Base-by-base conservation (phyloP, 495 filamentous ascomycete species). In the Penicillium steckii region DNA sequence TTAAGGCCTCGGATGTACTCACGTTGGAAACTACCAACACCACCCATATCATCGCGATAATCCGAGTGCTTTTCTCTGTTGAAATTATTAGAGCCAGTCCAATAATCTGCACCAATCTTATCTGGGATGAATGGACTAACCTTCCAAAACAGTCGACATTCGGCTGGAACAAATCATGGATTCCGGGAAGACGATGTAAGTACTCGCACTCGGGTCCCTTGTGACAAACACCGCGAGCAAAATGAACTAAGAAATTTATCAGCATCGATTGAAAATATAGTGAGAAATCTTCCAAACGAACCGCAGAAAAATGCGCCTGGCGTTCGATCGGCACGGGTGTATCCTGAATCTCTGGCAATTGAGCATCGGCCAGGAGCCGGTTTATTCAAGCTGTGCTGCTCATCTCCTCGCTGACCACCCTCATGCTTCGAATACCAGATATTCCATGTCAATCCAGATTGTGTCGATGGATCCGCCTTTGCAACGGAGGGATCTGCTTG, bases 381-480 rank as follows among this genome's bases (percentile, higher is more conserved):
- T 29, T 76, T 78, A 62, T 96, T 87, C 15, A 85, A 85, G 4
- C 88, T 81, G 59, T 94, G 91, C 52, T 88, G 87, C 74, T 96
- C 92, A 59, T 96, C 47, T 26, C 38, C 93, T 35, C 92, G 85
- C 68, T 98, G 92, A 50, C 95, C 93, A 44, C 93, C 94, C 5
- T 82, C 84, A 91, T 91, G 96, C 69, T 95, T 96, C 72, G 94
- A 95, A 67, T 95, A 76, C 88, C 89, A 95, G 53, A 93, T 89
- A 59, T 96, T 97, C 79, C 93, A 98, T 45, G 89, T 86, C 0
- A 88, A 92, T 33, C 94, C 94, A 0, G 93, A 96, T 58, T 96
- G 92, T 3, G 88, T 86, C 1, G 93, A 89, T 1, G 86, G 86
- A 53, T 95, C 88, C 43, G 84, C 84, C 65, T 84, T 86, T 64